phyloP scores from a whole-genome alignment of 495 filamentous ascomycete species.

The Hamigera avellanea region DNA sequence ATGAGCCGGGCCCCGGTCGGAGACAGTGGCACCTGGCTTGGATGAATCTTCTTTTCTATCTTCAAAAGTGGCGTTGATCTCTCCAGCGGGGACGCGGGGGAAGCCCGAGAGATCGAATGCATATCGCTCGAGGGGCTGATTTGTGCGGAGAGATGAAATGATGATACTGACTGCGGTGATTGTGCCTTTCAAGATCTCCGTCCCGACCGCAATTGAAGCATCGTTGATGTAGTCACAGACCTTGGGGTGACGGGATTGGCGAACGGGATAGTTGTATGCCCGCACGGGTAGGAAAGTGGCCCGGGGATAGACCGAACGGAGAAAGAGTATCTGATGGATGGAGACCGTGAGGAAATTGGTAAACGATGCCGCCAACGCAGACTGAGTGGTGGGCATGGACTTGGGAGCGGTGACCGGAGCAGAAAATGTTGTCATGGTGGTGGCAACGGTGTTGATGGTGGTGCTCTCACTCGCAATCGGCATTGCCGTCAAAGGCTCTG shows the following conservation, averaged over 20 bases:
- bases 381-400: conserved; percentile 33
- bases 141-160: conserved; percentile 49
- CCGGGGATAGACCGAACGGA: conserved; percentile 71
- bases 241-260: conserved; percentile 79
- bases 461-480: conserved; percentile 39
- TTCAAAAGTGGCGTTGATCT: conserved; percentile 43
- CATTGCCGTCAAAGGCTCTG: conserved; percentile 31
- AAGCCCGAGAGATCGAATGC: conserved; percentile 73
- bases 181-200: conserved; percentile 59
- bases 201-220: conserved; percentile 63
- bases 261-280: conserved; percentile 81
- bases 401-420: conserved; percentile 31
- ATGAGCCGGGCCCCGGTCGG: conserved; percentile 20
- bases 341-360: conserved; percentile 74
- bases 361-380: conserved; percentile 36
- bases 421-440: conserved; percentile 38
- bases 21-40: conserved; percentile 24
- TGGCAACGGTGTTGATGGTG: conserved; percentile 19
- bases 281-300: conserved; percentile 69
- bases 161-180: conserved; percentile 66
- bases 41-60: conserved; percentile 33
- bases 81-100: conserved; percentile 45
- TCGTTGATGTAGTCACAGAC: conserved; percentile 88
- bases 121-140: conserved; percentile 63
- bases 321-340: conserved; percentile 88